A percentile compares a stretch with the other conserved stretches of the same genome.
phyloP scores from a whole-genome alignment of 2,329 filamentous ascomycete genomes.

The Chalaropsis ovoidea region DNA sequence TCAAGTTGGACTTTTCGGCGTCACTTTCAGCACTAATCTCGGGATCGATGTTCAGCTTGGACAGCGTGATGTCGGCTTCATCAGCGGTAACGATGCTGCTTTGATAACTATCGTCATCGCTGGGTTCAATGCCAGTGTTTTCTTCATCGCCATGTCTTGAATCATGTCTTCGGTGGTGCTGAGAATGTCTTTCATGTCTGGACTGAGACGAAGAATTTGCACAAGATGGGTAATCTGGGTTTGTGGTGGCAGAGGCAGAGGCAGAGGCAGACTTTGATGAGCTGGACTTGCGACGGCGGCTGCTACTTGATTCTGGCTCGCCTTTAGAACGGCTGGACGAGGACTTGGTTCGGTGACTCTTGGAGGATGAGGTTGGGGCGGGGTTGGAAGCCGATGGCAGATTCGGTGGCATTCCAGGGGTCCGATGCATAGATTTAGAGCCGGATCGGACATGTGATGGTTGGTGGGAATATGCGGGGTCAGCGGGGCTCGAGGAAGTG shows the following conservation, averaged over 20 bases:
- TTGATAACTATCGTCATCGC: not conserved
- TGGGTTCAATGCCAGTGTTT: not conserved
- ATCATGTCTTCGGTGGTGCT: slow-evolving; percentile 9
- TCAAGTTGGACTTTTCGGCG: not conserved
- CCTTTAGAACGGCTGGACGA: slow-evolving; percentile 17
- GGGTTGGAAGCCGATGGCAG: not conserved
- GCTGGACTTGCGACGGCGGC: slow-evolving; percentile 16
- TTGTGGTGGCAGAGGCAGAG: not conserved
- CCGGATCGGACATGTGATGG: not conserved
- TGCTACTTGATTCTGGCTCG: slow-evolving; percentile 11
- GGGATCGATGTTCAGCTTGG: not conserved
- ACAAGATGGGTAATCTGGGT: not conserved
- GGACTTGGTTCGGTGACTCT: slow-evolving; percentile 12
- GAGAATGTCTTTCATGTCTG: slow-evolving; percentile 6
- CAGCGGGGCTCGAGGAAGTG: not conserved
- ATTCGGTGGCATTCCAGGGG: not conserved
- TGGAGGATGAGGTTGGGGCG: not conserved
- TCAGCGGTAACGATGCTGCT: not conserved
- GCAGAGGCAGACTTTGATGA: slow-evolving; percentile 8
- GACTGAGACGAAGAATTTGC: not conserved
- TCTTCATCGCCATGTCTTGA: not conserved
- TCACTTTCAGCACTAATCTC: slow-evolving; percentile 5
- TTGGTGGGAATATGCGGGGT: not conserved
- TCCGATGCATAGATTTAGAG: slow-evolving; percentile 14
- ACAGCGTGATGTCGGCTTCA: not conserved